Conservation (phyloP, 164 flowering plant species). For the Stephania cephalantha region DNA sequence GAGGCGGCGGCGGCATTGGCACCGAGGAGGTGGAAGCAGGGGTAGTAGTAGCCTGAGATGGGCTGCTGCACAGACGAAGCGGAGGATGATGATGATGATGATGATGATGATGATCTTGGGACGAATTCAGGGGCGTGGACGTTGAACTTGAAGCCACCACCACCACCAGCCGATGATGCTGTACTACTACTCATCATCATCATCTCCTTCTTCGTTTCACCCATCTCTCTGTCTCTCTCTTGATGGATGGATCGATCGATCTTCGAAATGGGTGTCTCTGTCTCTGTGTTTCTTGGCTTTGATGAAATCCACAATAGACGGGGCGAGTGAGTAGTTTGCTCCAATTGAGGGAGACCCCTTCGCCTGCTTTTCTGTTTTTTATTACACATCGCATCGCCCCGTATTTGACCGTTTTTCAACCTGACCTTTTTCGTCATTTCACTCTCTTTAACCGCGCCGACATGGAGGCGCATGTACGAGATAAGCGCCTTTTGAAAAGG, state of each 20-base stretch:
- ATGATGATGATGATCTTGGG: slow-evolving; percentile 39
- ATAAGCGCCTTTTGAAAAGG: no score
- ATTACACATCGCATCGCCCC: slow-evolving; percentile 3
- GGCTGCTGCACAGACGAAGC: slow-evolving; percentile 44
- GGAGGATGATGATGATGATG: slow-evolving; percentile 15
- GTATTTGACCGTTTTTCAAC: neutral
- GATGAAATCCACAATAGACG: neutral
- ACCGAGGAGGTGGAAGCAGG: slow-evolving; percentile 52
- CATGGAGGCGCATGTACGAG: no score
- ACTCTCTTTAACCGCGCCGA: neutral
- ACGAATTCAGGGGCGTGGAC: slow-evolving; percentile 91
- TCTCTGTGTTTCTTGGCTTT: neutral
- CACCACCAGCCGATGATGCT: neutral
- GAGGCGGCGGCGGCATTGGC: slow-evolving; percentile 29
- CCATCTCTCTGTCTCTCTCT: neutral
- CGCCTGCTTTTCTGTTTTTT: slow-evolving; percentile 4
- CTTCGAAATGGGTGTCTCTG: neutral
- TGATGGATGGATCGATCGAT: neutral
- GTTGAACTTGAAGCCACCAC: slow-evolving; percentile 62
- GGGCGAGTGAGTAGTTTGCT: neutral
- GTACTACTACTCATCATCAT: neutral
- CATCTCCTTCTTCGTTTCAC: neutral
- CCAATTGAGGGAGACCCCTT: slow-evolving; percentile 4
- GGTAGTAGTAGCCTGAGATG: slow-evolving; percentile 58
- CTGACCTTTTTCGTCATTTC: neutral